Conservation (phyloP, 2,329 filamentous ascomycete genomes). For the Neofusicoccum parvum region DNA sequence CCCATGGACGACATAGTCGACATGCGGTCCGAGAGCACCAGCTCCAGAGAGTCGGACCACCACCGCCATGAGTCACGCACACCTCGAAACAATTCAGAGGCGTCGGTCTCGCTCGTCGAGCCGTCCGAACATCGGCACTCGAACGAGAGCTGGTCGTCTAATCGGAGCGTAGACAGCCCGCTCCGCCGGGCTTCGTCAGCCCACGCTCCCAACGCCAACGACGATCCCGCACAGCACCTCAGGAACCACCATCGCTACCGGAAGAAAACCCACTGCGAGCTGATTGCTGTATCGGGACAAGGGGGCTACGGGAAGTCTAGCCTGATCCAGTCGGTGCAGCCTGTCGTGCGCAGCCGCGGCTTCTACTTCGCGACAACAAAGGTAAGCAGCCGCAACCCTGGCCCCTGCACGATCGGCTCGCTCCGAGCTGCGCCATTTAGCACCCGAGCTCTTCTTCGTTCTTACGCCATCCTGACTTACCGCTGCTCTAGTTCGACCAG, state of each 20-base stretch:
- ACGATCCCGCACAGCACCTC: slow-evolving; percentile 12
- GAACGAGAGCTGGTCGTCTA: slow-evolving; percentile 16
- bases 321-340: slow-evolving; percentile 60
- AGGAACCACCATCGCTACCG: slow-evolving; percentile 11
- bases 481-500: slow-evolving; percentile 52
- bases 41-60: slow-evolving; percentile 56
- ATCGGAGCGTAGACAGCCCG: neutral
- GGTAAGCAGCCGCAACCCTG: neutral
- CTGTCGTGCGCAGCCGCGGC: slow-evolving; percentile 58
- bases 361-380: slow-evolving; percentile 61
- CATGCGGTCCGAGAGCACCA: slow-evolving; percentile 48
- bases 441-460: no score
- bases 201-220: neutral
- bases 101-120: slow-evolving; percentile 8
- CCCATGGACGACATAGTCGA: slow-evolving; percentile 48
- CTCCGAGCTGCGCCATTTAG: neutral
- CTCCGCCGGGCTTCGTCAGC: slow-evolving; percentile 14
- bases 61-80: slow-evolving; percentile 8
- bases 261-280: slow-evolving; percentile 57
- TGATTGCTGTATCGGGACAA: slow-evolving; percentile 59
- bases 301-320: slow-evolving; percentile 64
- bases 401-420: neutral
- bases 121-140: slow-evolving; percentile 15
- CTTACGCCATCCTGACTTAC: neutral
- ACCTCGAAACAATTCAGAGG: slow-evolving; percentile 21